Base-by-base conservation (phyloP, 2,329 filamentous ascomycete genomes). In the Geoglossum cookeanum region DNA sequence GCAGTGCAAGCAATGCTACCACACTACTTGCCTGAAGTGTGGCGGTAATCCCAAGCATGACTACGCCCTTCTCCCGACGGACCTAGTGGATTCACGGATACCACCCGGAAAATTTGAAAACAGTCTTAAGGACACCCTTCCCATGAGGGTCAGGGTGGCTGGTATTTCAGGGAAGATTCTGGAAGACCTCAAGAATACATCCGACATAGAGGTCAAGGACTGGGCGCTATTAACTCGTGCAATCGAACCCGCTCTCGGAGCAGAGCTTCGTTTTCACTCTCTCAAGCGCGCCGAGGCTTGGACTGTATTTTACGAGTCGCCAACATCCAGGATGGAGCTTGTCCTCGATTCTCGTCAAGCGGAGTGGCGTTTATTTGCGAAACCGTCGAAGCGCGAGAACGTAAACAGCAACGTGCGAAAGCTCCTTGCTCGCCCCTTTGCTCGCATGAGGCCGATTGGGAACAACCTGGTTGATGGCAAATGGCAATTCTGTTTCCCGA, bases 21-120 rank as follows among this genome's bases (percentile, higher is more conserved):
- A 82, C 61, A 78, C 75, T 2, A 73, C 75, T 9, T 84, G 80
- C 63, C 63, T 67, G 0, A 64, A 65, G 4, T 83, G 79, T 61
- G 74, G 71, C 1, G 73, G 74, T 1, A 80, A 79, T 45, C 80
- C 80, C 0, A 61, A 62, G 6, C 78, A 80, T 61, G 60, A 64
- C 2, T 79, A 77, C 58, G 13, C 17, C 58, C 13, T 53, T 48
- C 8, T 57, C 60, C 59, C 51, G 49, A 48, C n/a, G 32, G 56
- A 30, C 60, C 62, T 48, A 60, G 60, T 47, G 58, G 61, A 55
- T 62, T 60, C 27, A 54, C 52, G 55, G 61, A 60, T 59, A 42
- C 55, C 17, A 42, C 48, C n/a, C 62, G 63, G 49, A 49, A 32
- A 33, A 32, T 79, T 81, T 62, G 68, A 73, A 32, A 63, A 64